Evolutionary conservation across 768 basidiomycete species (phyloP), one percentile per base, ranked within the genome.

Genomic region (Filobasidium wieringae): DNA sequence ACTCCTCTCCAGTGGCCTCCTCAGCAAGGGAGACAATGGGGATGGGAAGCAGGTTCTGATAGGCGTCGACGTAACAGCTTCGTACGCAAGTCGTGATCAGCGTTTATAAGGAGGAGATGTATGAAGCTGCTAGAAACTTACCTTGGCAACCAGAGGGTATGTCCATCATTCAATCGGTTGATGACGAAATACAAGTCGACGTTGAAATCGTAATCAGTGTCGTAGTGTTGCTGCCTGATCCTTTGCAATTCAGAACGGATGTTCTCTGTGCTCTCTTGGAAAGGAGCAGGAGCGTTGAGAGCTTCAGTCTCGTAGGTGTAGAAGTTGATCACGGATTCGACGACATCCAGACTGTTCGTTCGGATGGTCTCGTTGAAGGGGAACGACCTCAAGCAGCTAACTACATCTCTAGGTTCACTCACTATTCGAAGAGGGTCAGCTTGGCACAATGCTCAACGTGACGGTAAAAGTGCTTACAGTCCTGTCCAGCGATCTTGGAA

Each of bases 151-250:
- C 29, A 69, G 80, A 82, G 77, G 12, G 83, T 84, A 64, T 84
- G 83, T 6, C 83, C 83, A 64, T 84, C 82, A 64, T 84, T 84
- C 43, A 84, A 63, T 50, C 77, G 77, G 17, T 76, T 80, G 0
- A 77, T 78, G 59, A 81, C 79, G 53, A 81, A 75, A 59, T 79
- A 83, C 17, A 84, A 64, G 37, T 77, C 82, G 45, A 73, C 74
- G 64, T 79, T 83, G 71, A 84, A 83, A 65, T 82, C 82, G 59
- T 82, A 84, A 61, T 84, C 82, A 7, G 82, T 82, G 80, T 84
- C 68, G 51, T 78, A 84, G 40, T 70, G 73, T 4, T 80, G 80
- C 2, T 64, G 67, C 59, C 80, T 80, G 34, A 84, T 78, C 53
- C 75, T 74, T 2, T 75, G 73, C 29, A 84, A 68, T 0, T 77